These are phyloP conservation scores for Aspergillus alliaceus DNA, from an alignment of 2,329 filamentous ascomycete genomes.

Conservation along the genomic window DNA sequence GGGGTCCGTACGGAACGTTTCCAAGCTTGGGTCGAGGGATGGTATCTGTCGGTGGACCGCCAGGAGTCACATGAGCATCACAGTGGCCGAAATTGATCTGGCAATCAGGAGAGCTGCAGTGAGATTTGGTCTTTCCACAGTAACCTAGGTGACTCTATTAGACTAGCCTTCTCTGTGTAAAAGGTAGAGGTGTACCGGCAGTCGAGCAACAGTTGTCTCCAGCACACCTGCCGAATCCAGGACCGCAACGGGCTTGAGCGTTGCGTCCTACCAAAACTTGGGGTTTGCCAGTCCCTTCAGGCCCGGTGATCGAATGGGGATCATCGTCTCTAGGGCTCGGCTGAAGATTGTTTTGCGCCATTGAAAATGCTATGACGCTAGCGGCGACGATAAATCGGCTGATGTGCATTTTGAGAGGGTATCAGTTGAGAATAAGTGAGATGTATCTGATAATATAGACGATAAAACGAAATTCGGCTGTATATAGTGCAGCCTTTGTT, in stretches of 20 bases:
- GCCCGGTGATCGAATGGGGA: neutral
- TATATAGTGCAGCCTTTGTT: conserved; percentile 6
- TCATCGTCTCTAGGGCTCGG: neutral
- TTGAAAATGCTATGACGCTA: conserved; percentile 11
- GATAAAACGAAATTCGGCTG: conserved; percentile 18
- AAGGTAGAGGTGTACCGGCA: conserved; percentile 28
- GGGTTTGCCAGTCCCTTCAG: neutral
- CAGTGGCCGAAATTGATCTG: conserved; percentile 41
- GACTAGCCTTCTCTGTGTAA: neutral
- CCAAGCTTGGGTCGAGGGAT: conserved; percentile 38
- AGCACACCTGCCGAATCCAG: conserved; percentile 33
- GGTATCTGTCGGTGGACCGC: conserved; percentile 34
- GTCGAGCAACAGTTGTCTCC: conserved; percentile 40
- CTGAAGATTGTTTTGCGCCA: conserved; percentile 15
- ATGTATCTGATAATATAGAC: conserved; percentile 22
- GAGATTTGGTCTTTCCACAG: conserved; percentile 36
- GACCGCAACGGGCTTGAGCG: conserved; percentile 34
- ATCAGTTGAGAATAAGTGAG: conserved; percentile 1
- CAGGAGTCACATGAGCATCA: conserved; percentile 36
- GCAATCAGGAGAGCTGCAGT: conserved; percentile 44
- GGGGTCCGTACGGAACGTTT: conserved; percentile 36
- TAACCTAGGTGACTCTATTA: conserved; percentile 34
- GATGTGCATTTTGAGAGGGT: conserved; percentile 22
- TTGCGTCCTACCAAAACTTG: conserved; percentile 15
- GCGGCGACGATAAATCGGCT: conserved; percentile 13